Evolutionary conservation across 2,329 filamentous ascomycete species (phyloP).

Genomic region (Fusarium mangiferae): DNA sequence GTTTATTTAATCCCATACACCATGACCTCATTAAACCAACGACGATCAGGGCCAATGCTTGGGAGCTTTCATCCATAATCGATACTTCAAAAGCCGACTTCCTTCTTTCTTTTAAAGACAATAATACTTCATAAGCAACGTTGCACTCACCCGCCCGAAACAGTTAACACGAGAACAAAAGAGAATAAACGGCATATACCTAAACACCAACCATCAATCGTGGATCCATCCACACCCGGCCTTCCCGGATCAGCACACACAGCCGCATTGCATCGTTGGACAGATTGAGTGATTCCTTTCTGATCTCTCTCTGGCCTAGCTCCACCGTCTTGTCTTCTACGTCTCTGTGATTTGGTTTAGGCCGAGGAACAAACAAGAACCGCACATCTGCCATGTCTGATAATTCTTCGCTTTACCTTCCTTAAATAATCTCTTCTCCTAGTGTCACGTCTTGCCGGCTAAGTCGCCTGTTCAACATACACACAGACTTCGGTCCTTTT

Average conservation of each 20-base stretch:
- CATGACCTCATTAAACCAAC: constrained; percentile 41
- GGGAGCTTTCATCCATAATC: not conserved
- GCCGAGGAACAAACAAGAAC: constrained; percentile 21
- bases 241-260: constrained; percentile 40
- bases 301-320: constrained; percentile 21
- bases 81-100: not conserved
- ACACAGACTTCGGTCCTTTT: constrained; percentile 10
- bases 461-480: constrained; percentile 6
- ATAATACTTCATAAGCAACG: not conserved
- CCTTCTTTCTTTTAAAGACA: not conserved
- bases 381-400: constrained; percentile 17
- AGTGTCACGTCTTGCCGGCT: not conserved
- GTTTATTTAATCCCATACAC: constrained; percentile 21
- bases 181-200: constrained; percentile 6
- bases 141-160: not conserved
- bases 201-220: constrained; percentile 37
- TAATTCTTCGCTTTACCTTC: constrained; percentile 16
- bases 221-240: constrained; percentile 40
- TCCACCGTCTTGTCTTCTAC: constrained; percentile 24
- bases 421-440: constrained; percentile 15
- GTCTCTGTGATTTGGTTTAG: constrained; percentile 9
- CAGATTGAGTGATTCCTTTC: constrained; percentile 13
- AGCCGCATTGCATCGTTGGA: constrained; percentile 20
- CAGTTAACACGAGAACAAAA: constrained; percentile 14
- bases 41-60: constrained; percentile 14